A percentile compares a stretch with the other conserved stretches of the same genome.
phyloP scores from a whole-genome alignment of 352 stramenopile species.

The Phytophthora sp. region DNA sequence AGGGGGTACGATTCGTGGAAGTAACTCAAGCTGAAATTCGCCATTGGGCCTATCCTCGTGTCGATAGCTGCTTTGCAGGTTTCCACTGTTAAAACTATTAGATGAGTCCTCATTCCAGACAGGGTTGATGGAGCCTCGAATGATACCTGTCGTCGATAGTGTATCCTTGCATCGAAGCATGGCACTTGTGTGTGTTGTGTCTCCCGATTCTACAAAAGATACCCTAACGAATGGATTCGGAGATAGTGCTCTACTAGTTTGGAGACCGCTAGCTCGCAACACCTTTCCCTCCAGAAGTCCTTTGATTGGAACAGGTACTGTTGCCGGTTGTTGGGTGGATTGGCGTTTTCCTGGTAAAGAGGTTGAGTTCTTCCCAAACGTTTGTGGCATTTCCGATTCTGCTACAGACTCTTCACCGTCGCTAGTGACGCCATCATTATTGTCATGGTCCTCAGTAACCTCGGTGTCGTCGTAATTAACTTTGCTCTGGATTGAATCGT shows the following conservation, averaged over 20 bases:
- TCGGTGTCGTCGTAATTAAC: slow-evolving; percentile 8
- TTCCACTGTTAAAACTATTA: slow-evolving; percentile 5
- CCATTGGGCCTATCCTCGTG: not conserved
- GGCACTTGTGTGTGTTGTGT: slow-evolving; percentile 26
- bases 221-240: slow-evolving; percentile 55
- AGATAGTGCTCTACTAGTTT: slow-evolving; percentile 9
- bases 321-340: not conserved
- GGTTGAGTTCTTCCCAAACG: slow-evolving; percentile 27
- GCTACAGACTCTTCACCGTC: slow-evolving; percentile 53
- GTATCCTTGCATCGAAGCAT: slow-evolving; percentile 77
- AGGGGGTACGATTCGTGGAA: slow-evolving; percentile 26
- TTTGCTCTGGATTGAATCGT: slow-evolving; percentile 1
- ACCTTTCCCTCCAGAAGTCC: slow-evolving; percentile 56
- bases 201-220: slow-evolving; percentile 55
- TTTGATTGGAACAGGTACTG: slow-evolving; percentile 21
- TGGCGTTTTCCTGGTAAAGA: not conserved
- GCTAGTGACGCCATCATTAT: slow-evolving; percentile 9
- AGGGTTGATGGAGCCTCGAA: slow-evolving; percentile 32
- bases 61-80: not conserved
- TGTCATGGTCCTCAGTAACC: not conserved
- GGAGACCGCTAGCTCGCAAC: slow-evolving; percentile 45
- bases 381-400: slow-evolving; percentile 52
- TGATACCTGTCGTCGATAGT: slow-evolving; percentile 43
- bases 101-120: slow-evolving; percentile 48
- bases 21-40: slow-evolving; percentile 56